Base-by-base conservation (phyloP, 768 basidiomycete species). In the Kwoniella botswanensis region DNA sequence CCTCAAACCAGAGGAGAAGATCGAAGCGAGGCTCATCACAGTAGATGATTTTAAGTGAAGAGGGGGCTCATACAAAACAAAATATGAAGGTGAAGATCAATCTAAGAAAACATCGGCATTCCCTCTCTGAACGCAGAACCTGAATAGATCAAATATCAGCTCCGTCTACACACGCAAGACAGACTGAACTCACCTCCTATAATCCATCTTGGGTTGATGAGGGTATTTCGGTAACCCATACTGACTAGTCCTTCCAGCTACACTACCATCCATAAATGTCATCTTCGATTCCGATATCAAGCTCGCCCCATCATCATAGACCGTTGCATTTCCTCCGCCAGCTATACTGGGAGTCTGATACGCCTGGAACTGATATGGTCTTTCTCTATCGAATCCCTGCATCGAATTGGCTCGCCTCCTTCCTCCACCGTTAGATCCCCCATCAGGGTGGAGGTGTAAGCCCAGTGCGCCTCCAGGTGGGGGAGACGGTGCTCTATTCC, bases 61-160 rank as follows among this genome's bases (percentile, higher is more conserved):
- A 24, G 54, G 46, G 46, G 12, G 46, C 13, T 13, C 55, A 56
- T 17, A 24, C 12, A 21, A 24, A 35, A 15, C 24, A 42, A 61
- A 26, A 26, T 11, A 24, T 21, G 17, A 55, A 11, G 21, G 21
- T n/a, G 29, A 3, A 46, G 62, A 17, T 54, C 52, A 70, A 52
- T 78, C 79, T 2, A 80, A 42, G 50, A 73, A 80, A 29, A 80
- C 79, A 74, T 80, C 79, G 2, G 79, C 79, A 13, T 74, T 80
- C 2, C 79, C 79, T 66, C 79, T 65, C 58, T 80, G 79, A n/a
- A 80, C 74, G 63, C 75, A 77, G 42, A 75, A 77, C 54, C 79
- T 80, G 54, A 54, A 21, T 26, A 26, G 18, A 1, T 17, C 22
- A 2, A 46, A 0, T 15, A 44, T 21, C 26, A 60, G 26, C 22